Percentiles rank a stretch among this genome's conserved stretches.
phyloP scores from a whole-genome alignment of 192 early-diverging fungal species.

The Neocallimastix lanati region DNA sequence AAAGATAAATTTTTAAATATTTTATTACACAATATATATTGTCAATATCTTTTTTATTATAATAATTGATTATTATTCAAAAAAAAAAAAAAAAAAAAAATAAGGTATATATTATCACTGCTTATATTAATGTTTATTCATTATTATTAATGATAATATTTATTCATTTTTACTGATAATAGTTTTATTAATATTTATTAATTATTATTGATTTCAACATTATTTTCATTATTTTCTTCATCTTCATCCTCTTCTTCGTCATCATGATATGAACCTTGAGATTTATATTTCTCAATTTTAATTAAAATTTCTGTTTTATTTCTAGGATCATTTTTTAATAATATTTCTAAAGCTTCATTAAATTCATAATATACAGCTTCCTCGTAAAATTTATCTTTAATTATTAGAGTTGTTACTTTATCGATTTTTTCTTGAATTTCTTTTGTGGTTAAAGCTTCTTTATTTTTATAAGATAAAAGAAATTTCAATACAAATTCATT shows the following conservation, averaged over 20 bases:
- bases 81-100: no score
- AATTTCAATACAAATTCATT: background rate
- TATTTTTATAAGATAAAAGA: background rate
- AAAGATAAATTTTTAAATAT: no score
- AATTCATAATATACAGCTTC: background rate
- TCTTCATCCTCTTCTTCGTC: background rate
- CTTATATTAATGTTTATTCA: no score
- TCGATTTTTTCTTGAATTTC: background rate
- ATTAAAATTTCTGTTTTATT: background rate
- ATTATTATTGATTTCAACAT: no score
- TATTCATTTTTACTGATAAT: no score
- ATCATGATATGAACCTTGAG: background rate
- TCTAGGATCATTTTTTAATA: background rate
- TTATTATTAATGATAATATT: no score
- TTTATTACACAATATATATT: no score
- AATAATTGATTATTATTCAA: no score
- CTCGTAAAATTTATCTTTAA: background rate
- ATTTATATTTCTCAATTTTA: background rate
- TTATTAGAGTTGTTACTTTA: background rate
- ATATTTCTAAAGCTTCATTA: background rate
- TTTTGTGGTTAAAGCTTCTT: background rate
- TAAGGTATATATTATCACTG: no score
- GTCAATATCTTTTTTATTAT: no score
- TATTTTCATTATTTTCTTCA: no score
- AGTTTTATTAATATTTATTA: no score